These are phyloP conservation scores for Zostera marina DNA, from an alignment of 116 monocot genomes.

Conservation along the genomic window DNA sequence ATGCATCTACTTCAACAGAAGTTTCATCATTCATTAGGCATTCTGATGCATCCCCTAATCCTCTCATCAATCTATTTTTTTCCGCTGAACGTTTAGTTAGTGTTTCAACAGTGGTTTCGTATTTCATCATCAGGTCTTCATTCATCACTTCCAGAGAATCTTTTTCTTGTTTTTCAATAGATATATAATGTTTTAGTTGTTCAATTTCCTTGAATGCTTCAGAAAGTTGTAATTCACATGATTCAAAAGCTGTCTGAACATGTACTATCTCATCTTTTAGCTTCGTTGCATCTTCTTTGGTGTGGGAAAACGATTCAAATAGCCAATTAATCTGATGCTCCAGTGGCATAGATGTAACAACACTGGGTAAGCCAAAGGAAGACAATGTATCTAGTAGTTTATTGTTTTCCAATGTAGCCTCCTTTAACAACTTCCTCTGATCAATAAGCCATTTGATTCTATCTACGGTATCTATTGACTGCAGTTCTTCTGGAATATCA, in stretches of 20 bases:
- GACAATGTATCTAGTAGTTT: conserved; percentile 34
- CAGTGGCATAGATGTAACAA: conserved; percentile 24
- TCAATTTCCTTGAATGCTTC: conserved; percentile 43
- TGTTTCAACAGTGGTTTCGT: conserved; percentile 24
- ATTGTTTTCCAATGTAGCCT: conserved; percentile 11
- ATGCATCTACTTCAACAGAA: conserved; percentile 11
- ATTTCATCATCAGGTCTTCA: conserved; percentile 28
- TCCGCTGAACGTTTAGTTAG: conserved; percentile 30
- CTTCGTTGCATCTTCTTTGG: conserved; percentile 23
- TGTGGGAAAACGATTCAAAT: conserved; percentile 11
- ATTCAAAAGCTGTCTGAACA: conserved; percentile 11
- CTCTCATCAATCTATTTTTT: conserved; percentile 30
- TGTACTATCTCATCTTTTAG: conserved; percentile 20
- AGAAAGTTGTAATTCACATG: conserved; percentile 33
- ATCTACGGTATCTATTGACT: conserved; percentile 28
- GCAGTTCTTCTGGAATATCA: conserved; percentile 28
- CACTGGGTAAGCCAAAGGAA: conserved; percentile 34
- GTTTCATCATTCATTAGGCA: conserved; percentile 24
- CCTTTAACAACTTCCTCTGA: conserved; percentile 25
- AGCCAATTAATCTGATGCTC: conserved; percentile 39
- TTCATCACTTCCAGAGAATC: conserved; percentile 25
- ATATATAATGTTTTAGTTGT: conserved; percentile 22
- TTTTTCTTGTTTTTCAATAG: conserved; percentile 38
- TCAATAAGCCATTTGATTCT: conserved; percentile 51
- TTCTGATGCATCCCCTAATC: conserved; percentile 28